These are phyloP conservation scores for Diplocarpon mali DNA, from an alignment of 2,329 filamentous ascomycete genomes.

Conservation along the genomic window DNA sequence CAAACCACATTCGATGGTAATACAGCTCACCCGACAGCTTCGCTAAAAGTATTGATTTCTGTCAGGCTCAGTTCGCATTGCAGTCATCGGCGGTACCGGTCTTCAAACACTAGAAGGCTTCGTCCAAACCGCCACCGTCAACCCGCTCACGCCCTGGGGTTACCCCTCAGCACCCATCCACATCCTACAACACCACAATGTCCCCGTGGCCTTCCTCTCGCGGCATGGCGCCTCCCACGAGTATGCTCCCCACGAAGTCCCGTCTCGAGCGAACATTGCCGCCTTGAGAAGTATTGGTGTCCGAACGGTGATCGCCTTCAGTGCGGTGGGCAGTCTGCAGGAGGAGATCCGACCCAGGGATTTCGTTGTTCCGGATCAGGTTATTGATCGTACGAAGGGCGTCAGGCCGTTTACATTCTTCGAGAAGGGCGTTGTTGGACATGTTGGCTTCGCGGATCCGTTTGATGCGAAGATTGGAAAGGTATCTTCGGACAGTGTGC, in stretches of 20 bases:
- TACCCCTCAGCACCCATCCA: slow-evolving; percentile 62
- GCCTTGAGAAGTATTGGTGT: slow-evolving; percentile 87
- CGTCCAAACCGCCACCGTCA: slow-evolving; percentile 69
- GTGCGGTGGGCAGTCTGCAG: slow-evolving; percentile 82
- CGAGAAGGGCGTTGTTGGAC: slow-evolving; percentile 79
- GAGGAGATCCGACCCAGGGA: slow-evolving; percentile 92
- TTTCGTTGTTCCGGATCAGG: slow-evolving; percentile 91
- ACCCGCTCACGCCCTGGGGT: slow-evolving; percentile 80
- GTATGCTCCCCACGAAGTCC: slow-evolving; percentile 88
- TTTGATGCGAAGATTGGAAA: slow-evolving; percentile 72
- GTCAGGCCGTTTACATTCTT: slow-evolving; percentile 94
- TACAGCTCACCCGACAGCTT: no score
- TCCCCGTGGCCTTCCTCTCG: slow-evolving; percentile 82
- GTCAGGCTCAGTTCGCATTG: slow-evolving; percentile 64
- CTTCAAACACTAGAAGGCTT: slow-evolving; percentile 81
- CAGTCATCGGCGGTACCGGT: slow-evolving; percentile 87
- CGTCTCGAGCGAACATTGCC: slow-evolving; percentile 91
- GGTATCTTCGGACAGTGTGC: slow-evolving; percentile 10
- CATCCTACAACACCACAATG: slow-evolving; percentile 77
- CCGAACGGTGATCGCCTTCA: slow-evolving; percentile 85
- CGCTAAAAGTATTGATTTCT: background rate
- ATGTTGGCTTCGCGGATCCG: slow-evolving; percentile 91
- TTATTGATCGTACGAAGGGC: slow-evolving; percentile 93
- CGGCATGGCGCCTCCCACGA: slow-evolving; percentile 86
- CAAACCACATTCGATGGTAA: slow-evolving; percentile 21